These are phyloP conservation scores for Wickerhamomyces ciferrii DNA, from an alignment of 805 yeast species.

Conservation along the genomic window DNA sequence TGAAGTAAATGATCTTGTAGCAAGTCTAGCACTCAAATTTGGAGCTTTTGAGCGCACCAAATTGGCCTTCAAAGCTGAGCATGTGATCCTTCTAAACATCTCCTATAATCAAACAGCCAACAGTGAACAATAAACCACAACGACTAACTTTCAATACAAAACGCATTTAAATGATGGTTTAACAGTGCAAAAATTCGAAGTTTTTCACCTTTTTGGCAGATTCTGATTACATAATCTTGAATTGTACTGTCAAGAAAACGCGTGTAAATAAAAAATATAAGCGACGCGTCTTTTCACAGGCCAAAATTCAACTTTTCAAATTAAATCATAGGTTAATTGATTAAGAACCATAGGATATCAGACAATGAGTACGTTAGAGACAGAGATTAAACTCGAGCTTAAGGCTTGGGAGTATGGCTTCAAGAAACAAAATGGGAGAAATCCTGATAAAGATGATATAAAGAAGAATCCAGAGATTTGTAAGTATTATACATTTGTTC, in stretches of 20 bases:
- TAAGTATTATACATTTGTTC: constrained; percentile 7
- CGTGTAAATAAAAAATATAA: neutral
- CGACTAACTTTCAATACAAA: neutral
- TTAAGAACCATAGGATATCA: neutral
- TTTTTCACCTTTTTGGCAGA: neutral
- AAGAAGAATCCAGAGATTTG: constrained; percentile 31
- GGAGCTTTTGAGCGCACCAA: neutral
- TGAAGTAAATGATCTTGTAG: neutral
- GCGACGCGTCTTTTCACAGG: neutral
- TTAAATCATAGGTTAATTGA: neutral
- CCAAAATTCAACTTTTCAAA: neutral
- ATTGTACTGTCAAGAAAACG: neutral
- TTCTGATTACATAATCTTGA: neutral
- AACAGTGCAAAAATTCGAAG: neutral
- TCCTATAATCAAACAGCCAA: too few relatives aligned
- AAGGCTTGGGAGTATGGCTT: constrained; percentile 54
- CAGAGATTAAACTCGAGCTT: constrained; percentile 34
- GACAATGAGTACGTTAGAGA: neutral
- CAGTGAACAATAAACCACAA: too few relatives aligned
- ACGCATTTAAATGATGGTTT: too few relatives aligned
- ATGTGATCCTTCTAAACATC: neutral
- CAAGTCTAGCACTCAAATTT: neutral
- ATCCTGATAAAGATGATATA: constrained; percentile 44
- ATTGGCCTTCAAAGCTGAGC: neutral
- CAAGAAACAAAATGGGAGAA: constrained; percentile 29